These are phyloP conservation scores for Starmera dryadoides DNA, from an alignment of 805 yeast genomes.

Conservation along the genomic window DNA sequence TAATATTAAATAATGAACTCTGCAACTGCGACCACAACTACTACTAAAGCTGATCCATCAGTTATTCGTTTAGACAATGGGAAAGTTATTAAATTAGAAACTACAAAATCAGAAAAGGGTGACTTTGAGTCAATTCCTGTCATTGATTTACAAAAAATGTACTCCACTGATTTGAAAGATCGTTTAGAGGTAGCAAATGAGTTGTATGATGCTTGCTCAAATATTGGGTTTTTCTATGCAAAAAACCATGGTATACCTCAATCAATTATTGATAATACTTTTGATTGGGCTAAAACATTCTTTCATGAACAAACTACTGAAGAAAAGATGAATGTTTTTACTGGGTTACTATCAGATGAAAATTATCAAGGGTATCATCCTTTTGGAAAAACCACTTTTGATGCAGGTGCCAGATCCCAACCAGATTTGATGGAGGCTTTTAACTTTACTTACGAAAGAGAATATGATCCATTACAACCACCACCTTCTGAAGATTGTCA, in stretches of 20 bases:
- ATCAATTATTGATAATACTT: constrained; percentile 1
- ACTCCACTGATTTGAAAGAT: constrained; percentile 5
- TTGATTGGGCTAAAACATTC: constrained; percentile 17
- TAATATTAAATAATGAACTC: too few relatives aligned
- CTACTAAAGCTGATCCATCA: background rate
- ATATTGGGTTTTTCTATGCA: constrained; percentile 20
- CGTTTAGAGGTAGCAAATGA: constrained; percentile 9
- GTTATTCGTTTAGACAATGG: constrained; percentile 1
- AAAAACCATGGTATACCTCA: constrained; percentile 17
- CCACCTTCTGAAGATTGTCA: constrained; percentile 9
- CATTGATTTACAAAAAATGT: constrained; percentile 9
- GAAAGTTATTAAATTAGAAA: background rate
- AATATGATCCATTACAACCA: constrained; percentile 7
- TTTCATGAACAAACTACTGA: constrained; percentile 10
- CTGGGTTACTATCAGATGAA: constrained; percentile 11
- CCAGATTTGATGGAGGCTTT: constrained; percentile 25
- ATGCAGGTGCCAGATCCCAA: background rate
- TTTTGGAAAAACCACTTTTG: constrained; percentile 2
- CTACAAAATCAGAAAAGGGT: background rate
- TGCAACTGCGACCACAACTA: background rate
- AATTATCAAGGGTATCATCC: constrained; percentile 15
- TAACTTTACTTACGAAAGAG: constrained; percentile 19
- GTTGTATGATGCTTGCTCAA: constrained; percentile 13
- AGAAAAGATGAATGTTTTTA: constrained; percentile 14
- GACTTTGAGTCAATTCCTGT: constrained; percentile 13